Conservation (phyloP, 1,284 basidiomycete genomes). For the Naganishia sp. region DNA sequence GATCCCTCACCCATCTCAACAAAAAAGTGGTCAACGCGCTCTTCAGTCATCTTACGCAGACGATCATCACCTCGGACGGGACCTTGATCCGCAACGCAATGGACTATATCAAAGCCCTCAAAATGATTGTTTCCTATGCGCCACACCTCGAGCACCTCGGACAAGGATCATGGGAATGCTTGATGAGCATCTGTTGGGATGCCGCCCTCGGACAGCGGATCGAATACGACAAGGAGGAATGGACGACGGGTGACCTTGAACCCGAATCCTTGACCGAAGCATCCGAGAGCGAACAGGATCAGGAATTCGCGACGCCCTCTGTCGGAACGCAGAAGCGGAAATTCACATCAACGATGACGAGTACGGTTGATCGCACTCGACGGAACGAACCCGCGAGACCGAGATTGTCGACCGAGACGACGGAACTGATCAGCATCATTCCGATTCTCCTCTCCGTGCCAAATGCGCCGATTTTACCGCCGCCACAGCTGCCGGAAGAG, state of each 20-base stretch:
- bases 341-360: conserved; percentile 17
- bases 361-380: conserved; percentile 29
- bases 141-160: conserved; percentile 80
- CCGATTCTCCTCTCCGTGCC: conserved; percentile 65
- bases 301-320: conserved; percentile 13
- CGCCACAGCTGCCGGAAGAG: conserved; percentile 24
- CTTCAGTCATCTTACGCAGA: conserved; percentile 67
- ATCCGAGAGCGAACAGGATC: conserved; percentile 35
- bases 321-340: conserved; percentile 56
- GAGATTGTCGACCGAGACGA: conserved; percentile 36
- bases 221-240: conserved; percentile 41
- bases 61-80: conserved; percentile 60
- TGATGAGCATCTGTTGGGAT: conserved; percentile 74
- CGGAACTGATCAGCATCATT: conserved; percentile 69
- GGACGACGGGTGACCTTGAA: conserved; percentile 39
- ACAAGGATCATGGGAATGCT: conserved; percentile 64
- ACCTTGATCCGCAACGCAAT: conserved; percentile 65
- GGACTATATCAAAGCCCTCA: conserved; percentile 78
- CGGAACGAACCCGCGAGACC: conserved; percentile 6
- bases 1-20: conserved; percentile 61
- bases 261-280: conserved; percentile 15
- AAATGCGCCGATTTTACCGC: conserved; percentile 43
- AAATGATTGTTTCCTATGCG: conserved; percentile 62
- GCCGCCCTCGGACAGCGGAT: conserved; percentile 69
- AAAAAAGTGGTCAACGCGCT: conserved; percentile 61